Conservation (phyloP, 1,284 basidiomycete species). For the Ustilago lituana region DNA sequence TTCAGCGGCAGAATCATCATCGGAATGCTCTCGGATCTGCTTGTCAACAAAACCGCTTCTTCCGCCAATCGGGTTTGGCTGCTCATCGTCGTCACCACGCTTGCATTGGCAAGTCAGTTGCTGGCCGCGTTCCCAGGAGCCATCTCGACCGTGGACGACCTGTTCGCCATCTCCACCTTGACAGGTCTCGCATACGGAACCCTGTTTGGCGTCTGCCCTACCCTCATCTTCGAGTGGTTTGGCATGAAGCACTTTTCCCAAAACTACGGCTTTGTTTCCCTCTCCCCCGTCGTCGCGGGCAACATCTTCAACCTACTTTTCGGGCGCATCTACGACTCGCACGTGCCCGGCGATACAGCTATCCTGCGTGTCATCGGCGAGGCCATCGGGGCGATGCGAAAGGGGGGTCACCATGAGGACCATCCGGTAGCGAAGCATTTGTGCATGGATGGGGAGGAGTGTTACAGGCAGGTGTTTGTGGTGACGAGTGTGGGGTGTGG, state of each 20-base stretch:
- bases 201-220: constrained; percentile 80
- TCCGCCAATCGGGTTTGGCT: constrained; percentile 55
- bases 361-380: not conserved
- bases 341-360: constrained; percentile 23
- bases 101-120: constrained; percentile 57
- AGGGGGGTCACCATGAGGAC: not conserved
- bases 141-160: constrained; percentile 73
- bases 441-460: constrained; percentile 63
- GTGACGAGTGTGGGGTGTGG: constrained; percentile 53
- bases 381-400: not conserved
- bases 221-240: constrained; percentile 85
- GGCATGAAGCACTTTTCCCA: constrained; percentile 82
- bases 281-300: constrained; percentile 81
- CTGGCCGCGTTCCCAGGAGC: constrained; percentile 59
- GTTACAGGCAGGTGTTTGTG: constrained; percentile 61
- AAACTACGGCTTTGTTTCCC: constrained; percentile 83
- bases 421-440: constrained; percentile 30
- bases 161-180: constrained; percentile 81
- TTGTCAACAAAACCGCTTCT: constrained; percentile 44
- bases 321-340: constrained; percentile 70
- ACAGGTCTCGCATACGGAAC: constrained; percentile 81
- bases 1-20: constrained; percentile 81
- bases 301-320: constrained; percentile 87
- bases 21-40: constrained; percentile 78
- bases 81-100: constrained; percentile 54